Base-by-base conservation (phyloP, 345 rosid species). In the Populus tremula region DNA sequence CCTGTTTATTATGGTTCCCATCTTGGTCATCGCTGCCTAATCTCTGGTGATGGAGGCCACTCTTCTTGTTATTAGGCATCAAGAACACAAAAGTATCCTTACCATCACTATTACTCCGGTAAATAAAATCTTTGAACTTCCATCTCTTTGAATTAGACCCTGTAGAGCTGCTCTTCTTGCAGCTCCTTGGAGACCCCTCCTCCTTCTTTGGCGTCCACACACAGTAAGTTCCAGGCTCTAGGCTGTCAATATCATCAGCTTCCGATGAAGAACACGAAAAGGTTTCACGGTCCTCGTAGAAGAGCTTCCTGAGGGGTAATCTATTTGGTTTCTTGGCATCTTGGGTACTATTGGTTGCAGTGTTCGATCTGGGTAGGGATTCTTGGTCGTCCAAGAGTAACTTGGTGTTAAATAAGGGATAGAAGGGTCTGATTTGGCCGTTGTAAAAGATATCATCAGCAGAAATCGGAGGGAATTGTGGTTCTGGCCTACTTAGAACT, bases 141-240 rank as follows among this genome's bases (percentile, higher is more conserved):
- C 98, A 92, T 62, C 93, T 88, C 87, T 88, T 91, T 0, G 95
- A 88, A 6, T 85, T 38, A 2, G 64, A 82, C 5, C 92, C 92
- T 0, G 88, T 85, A 1, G 94, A 88, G 50, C 84, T 69, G 81
- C 94, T 91, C 86, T 89, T 90, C 79, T 85, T 83, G 82, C 86
- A 78, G 2, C 74, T 82, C 6, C 82, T 79, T 25, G 7, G 77
- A 31, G 86, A 81, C 0, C 74, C 81, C 43, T 69, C 47, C 5
- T 71, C 49, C 31, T 71, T 75, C 49, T 87, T 89, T 0, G 97
- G 94, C 29, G 77, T 82, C 98, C 98, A 94, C 1, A 84, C 90
- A 79, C 98, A 94, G 83, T 90, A 92, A 25, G 73, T 82, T 14
- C 85, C 94, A 1, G 90, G 85, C 8, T 88, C 72, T 33, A 88